These are phyloP conservation scores for Poronia punctata DNA, from an alignment of 495 filamentous ascomycete genomes.

Conservation along the genomic window DNA sequence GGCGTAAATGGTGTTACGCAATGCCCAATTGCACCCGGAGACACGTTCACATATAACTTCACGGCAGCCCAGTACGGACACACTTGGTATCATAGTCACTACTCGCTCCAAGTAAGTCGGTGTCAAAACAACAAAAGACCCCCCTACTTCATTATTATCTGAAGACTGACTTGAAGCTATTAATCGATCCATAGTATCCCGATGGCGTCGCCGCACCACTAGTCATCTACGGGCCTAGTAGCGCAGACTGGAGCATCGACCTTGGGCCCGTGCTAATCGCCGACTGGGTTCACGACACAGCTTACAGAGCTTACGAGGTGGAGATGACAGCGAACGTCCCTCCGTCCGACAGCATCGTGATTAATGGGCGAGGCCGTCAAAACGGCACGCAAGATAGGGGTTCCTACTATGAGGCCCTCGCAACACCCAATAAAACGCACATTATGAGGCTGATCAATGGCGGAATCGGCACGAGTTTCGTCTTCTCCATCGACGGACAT, in stretches of 20 bases:
- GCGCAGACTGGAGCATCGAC: constrained; percentile 46
- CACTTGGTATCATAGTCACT: constrained; percentile 45
- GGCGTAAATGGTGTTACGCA: constrained; percentile 33
- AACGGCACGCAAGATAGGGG: constrained; percentile 20
- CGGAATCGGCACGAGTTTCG: constrained; percentile 29
- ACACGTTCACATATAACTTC: constrained; percentile 41
- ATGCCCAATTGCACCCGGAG: constrained; percentile 37
- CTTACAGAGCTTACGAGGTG: constrained; percentile 10
- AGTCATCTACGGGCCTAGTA: constrained; percentile 49
- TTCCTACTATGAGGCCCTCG: constrained; percentile 24
- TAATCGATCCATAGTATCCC: constrained; percentile 44
- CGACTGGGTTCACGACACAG: constrained; percentile 35
- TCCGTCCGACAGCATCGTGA: constrained; percentile 25
- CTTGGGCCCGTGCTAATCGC: constrained; percentile 36
- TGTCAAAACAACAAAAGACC: too few species aligned
- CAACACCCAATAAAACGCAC: constrained; percentile 36
- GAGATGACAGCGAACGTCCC: constrained; percentile 21
- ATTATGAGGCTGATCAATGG: constrained; percentile 47
- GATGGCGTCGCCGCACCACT: constrained; percentile 45
- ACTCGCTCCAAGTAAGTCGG: constrained; percentile 20
- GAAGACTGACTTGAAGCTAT: too few species aligned
- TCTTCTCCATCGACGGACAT: constrained; percentile 39
- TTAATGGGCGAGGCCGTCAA: constrained; percentile 38
- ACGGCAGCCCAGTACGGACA: constrained; percentile 47
- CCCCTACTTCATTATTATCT: too few species aligned